phyloP scores from a whole-genome alignment of 78 protist species.

The Isochrysis galbana region DNA sequence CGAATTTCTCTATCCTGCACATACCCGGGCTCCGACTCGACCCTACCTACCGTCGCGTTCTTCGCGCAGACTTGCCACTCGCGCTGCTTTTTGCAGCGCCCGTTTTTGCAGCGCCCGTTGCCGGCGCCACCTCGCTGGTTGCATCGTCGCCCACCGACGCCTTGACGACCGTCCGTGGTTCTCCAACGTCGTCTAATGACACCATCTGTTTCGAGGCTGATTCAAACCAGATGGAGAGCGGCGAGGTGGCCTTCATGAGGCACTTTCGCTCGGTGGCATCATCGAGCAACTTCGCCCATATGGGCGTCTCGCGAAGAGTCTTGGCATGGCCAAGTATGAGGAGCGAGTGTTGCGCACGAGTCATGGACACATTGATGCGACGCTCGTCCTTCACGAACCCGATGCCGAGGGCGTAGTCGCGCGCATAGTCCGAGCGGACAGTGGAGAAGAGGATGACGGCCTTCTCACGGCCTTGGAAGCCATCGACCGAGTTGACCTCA shows the following conservation, averaged over 20 bases:
- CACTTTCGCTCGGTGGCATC: neutral
- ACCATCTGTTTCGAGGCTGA: neutral
- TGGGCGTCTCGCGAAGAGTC: neutral
- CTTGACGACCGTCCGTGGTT: too few relatives aligned
- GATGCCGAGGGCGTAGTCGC: conserved; percentile 28
- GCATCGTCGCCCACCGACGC: too few relatives aligned
- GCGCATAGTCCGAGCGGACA: conserved; percentile 45
- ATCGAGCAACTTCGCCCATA: neutral
- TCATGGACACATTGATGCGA: conserved; percentile 89
- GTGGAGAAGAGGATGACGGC: conserved; percentile 75
- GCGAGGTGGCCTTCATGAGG: neutral
- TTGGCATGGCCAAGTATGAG: neutral
- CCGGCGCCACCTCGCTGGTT: too few relatives aligned
- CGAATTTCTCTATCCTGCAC: too few relatives aligned
- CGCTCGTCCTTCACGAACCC: conserved; percentile 84
- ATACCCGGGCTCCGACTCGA: too few relatives aligned
- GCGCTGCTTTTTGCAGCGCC: too few relatives aligned
- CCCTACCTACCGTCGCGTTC: too few relatives aligned
- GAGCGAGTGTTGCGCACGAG: conserved; percentile 64
- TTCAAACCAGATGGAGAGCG: neutral
- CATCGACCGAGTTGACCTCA: conserved; percentile 48
- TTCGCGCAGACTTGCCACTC: too few relatives aligned
- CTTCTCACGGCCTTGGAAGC: conserved; percentile 86
- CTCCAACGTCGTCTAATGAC: too few relatives aligned
- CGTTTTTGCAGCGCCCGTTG: too few relatives aligned